Evolutionary conservation across 495 filamentous ascomycete species (phyloP), one percentile per base, ranked within the genome.

Genomic region (Usnea hakonensis): DNA sequence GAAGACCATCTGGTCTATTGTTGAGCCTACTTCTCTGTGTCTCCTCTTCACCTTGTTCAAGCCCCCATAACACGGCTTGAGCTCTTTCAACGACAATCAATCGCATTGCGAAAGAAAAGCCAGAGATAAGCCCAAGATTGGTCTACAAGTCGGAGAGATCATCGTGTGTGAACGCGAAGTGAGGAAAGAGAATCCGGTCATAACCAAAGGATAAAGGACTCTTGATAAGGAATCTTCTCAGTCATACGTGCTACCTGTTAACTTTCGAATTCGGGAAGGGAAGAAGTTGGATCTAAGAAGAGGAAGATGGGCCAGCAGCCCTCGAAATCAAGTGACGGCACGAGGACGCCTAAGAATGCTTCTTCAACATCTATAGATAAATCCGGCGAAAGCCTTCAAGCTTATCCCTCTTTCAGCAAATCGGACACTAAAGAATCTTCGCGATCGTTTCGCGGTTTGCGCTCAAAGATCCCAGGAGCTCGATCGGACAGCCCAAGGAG

Each of bases 351-450:
- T 55, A 69, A 55, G 30, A 71, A 70, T 30, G 55, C 63, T 44
- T 70, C 72, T 17, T 69, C 71, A 38, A 68, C 69, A 35, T 65
- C 65, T 32, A 65, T 72, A 17, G 69, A 71, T 32, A 67, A 71
- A 54, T 35, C 68, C 23, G 73, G 76, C 63, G 83, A 86, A 65
- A 71, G 77, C 62, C 75, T 93, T 59, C 86, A 88, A 72, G 87
- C 88, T 32, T 94, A 90, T 75, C 90, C 93, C 40, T 95, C 94
- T 28, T 91, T 98, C 74, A 88, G 87, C 72, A 90, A 89, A 71
- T 89, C 93, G 28, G 94, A 98, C 73, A 98, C 94, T 43, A 91
- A 91, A 74, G 95, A 96, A 66, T 97, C 94, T 13, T 80, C 89
- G 26, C 87, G 93, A 55, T 97, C 94, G 1, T 83, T 97, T 69